Conservation (phyloP, 2,329 filamentous ascomycete species). For the Penicillium sp. region DNA sequence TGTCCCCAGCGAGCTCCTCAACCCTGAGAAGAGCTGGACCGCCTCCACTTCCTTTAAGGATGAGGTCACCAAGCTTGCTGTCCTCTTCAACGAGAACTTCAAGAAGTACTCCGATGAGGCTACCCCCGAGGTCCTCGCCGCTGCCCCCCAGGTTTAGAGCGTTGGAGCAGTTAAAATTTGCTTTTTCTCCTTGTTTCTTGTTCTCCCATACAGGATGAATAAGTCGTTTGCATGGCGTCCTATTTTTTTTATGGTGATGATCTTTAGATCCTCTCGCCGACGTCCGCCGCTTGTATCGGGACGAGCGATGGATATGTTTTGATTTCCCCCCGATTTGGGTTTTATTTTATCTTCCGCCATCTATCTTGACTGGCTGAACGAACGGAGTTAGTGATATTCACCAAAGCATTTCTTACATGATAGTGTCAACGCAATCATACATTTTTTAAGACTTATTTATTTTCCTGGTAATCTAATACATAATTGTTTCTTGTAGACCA, state of each 20-base stretch:
- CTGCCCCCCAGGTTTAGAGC: slow-evolving; percentile 39
- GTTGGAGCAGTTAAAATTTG: slow-evolving; percentile 19
- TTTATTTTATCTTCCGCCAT: slow-evolving; percentile 11
- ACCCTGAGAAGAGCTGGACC: slow-evolving; percentile 91
- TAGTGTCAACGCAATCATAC: slow-evolving; percentile 21
- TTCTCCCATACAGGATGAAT: slow-evolving; percentile 19
- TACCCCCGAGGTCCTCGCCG: slow-evolving; percentile 70
- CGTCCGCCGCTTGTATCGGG: slow-evolving; percentile 21
- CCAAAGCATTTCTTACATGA: slow-evolving; percentile 11
- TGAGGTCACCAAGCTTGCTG: slow-evolving; percentile 87
- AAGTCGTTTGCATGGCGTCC: slow-evolving; percentile 35
- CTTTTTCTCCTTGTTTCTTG: slow-evolving; percentile 23
- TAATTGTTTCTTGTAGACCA: neutral
- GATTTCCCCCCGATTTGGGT: slow-evolving; percentile 16
- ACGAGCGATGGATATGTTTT: slow-evolving; percentile 20
- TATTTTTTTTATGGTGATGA: slow-evolving; percentile 21
- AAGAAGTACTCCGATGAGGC: slow-evolving; percentile 88
- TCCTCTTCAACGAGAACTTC: slow-evolving; percentile 95
- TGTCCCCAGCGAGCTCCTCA: slow-evolving; percentile 88
- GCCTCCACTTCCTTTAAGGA: slow-evolving; percentile 75
- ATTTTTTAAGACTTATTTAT: neutral
- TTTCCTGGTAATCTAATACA: neutral
- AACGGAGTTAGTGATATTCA: slow-evolving; percentile 11
- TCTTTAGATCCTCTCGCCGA: slow-evolving; percentile 11
- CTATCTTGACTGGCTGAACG: slow-evolving; percentile 12